phyloP scores from a whole-genome alignment of 2,329 filamentous ascomycete genomes.

The Fusarium sp. region DNA sequence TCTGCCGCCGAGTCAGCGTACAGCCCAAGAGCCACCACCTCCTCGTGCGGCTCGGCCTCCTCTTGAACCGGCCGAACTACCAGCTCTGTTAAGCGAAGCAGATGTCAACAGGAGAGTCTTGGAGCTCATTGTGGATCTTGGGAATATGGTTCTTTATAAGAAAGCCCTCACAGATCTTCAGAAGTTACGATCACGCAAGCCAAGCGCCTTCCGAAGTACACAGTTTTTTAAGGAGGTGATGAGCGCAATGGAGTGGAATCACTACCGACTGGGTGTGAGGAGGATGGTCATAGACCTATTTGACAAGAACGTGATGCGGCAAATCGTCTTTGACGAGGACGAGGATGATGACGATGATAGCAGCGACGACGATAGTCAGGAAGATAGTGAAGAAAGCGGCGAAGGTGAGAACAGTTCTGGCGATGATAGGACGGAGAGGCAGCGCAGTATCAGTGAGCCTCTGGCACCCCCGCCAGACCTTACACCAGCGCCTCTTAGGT shows the following conservation, averaged over 20 bases:
- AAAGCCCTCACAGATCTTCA: conserved; percentile 85
- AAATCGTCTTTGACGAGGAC: conserved; percentile 78
- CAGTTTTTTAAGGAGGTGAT: conserved; percentile 88
- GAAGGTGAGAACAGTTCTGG: conserved; percentile 64
- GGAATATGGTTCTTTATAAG: conserved; percentile 93
- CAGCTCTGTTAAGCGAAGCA: conserved; percentile 66
- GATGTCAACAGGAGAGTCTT: conserved; percentile 83
- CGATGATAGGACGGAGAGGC: conserved; percentile 68
- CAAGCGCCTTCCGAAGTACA: conserved; percentile 79
- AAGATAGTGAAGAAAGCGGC: conserved; percentile 53
- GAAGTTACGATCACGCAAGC: conserved; percentile 81
- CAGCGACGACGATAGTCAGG: conserved; percentile 65
- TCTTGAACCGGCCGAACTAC: conserved; percentile 58
- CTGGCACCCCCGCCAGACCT: conserved; percentile 52
- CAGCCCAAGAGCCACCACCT: conserved; percentile 61
- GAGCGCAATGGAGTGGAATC: conserved; percentile 86
- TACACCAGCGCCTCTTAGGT: conserved; percentile 52
- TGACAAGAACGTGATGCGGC: conserved; percentile 87
- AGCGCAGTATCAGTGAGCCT: conserved; percentile 65
- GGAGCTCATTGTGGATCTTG: conserved; percentile 86
- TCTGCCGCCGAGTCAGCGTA: conserved; percentile 66
- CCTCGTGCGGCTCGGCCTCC: conserved; percentile 57
- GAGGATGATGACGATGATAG: conserved; percentile 70
- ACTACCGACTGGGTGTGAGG: conserved; percentile 87
- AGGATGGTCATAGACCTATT: conserved; percentile 95